Percentiles rank a stretch among this genome's conserved stretches.
Conservation (phyloP, 1,139 yeast species). For the Geotrichum histeridarum region DNA sequence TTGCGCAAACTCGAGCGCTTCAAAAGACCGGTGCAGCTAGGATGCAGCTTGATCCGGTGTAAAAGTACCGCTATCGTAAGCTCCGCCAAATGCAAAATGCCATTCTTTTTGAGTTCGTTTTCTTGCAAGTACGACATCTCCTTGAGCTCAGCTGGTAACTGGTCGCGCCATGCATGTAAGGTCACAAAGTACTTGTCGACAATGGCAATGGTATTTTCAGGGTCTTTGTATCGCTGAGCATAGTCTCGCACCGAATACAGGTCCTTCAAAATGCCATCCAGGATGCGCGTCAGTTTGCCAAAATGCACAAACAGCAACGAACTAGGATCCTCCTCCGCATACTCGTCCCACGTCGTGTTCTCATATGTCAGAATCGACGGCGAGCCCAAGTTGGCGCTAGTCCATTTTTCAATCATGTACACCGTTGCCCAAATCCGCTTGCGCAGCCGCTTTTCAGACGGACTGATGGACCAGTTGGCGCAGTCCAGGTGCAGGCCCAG, state of each 20-base stretch:
- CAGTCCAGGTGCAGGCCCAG: slow-evolving; percentile 39
- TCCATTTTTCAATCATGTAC: slow-evolving; percentile 38
- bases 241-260: slow-evolving; percentile 30
- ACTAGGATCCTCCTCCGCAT: slow-evolving; percentile 31
- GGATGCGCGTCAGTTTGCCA: slow-evolving; percentile 31
- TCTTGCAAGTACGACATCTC: slow-evolving; percentile 29
- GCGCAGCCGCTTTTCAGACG: slow-evolving; percentile 32
- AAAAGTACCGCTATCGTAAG: slow-evolving; percentile 35
- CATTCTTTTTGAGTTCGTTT: slow-evolving; percentile 21
- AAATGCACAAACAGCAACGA: slow-evolving; percentile 35
- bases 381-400: slow-evolving; percentile 34
- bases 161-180: slow-evolving; percentile 31
- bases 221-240: slow-evolving; percentile 24
- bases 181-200: slow-evolving; percentile 27
- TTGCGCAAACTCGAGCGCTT: slow-evolving; percentile 22
- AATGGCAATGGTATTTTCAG: slow-evolving; percentile 21
- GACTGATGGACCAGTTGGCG: slow-evolving; percentile 34
- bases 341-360: slow-evolving; percentile 28
- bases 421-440: slow-evolving; percentile 37
- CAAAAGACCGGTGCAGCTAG: slow-evolving; percentile 25
- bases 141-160: slow-evolving; percentile 31
- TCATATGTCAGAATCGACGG: slow-evolving; percentile 31
- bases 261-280: slow-evolving; percentile 31
- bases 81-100: slow-evolving; percentile 35
- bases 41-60: slow-evolving; percentile 31